Evolutionary conservation across 495 filamentous ascomycete genomes (phyloP), one percentile per base, ranked within the genome.

Genomic region (Terfezia boudieri): DNA sequence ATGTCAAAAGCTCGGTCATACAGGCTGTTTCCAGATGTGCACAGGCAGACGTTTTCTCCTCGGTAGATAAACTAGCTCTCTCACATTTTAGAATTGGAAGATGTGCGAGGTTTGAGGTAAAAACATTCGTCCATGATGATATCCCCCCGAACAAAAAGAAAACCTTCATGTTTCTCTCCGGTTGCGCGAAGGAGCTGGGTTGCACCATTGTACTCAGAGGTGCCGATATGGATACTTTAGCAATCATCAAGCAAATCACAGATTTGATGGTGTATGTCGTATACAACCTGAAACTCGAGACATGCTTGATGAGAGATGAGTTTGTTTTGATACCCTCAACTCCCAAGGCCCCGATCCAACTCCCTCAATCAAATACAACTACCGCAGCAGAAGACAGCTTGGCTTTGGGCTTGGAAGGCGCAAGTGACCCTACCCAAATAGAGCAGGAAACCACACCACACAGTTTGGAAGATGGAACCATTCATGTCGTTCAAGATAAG

Each of bases 231-330:
- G 66, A 76, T 43, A 70, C 76, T 0, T 74, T 99, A 7, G 70
- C 75, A 2, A 83, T 77, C 56, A 79, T 99, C 66, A 99, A 99
- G 64, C 77, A 77, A 49, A 92, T 99, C 61, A 92, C 90, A 2
- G 92, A 99, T 65, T 93, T 99, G 62, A 94, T 99, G 87, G 79
- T 89, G 54, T 99, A 95, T 63, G 92, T 99, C 23, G 86, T 95
- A 14, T 95, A 99, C 67, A 99, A 94, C 60, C 73, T 96, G 20
- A 94, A 90, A 64, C 75, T 99, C 8, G 92, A 99, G 67, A 94
- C 92, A 2, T 94, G 80, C 62, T 67, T 99, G 50, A 90, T 99
- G 83, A 77, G 88, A 52, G 92, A 99, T 68, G 88, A 94, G 59
- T 94, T 86, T 65, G 83, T 92, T 23, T 74, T 88, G 55, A 81